These are phyloP conservation scores for Amphicarpaea edgeworthii DNA, from an alignment of 306 rosid genomes.

Conservation along the genomic window DNA sequence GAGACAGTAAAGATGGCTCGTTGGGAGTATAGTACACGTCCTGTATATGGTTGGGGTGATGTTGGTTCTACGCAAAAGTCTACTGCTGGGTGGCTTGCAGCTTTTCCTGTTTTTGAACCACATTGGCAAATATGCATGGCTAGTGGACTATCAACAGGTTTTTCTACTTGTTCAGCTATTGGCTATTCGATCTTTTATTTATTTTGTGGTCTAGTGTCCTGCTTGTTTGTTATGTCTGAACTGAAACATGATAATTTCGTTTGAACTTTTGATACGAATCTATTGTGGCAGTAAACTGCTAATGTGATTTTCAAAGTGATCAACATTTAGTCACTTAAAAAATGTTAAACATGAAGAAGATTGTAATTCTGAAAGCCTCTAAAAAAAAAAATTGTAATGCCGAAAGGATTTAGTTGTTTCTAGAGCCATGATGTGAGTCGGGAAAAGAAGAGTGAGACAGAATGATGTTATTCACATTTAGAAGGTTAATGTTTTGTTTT, in stretches of 20 bases:
- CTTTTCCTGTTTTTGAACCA: conserved; percentile 97
- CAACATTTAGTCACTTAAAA: neutral
- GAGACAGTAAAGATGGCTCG: conserved; percentile 84
- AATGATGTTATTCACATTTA: conserved; percentile 12
- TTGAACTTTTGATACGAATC: conserved; percentile 38
- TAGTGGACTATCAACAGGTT: conserved; percentile 90
- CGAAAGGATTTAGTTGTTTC: conserved; percentile 36
- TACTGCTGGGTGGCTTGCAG: conserved; percentile 99
- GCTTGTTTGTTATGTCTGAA: conserved; percentile 12
- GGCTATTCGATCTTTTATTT: conserved; percentile 21
- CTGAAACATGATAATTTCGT: conserved; percentile 21
- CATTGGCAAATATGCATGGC: conserved; percentile 99
- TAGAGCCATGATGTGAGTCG: conserved; percentile 4
- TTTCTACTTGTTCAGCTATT: conserved; percentile 43
- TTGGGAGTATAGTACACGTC: conserved; percentile 93
- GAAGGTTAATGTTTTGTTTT: conserved; percentile 7
- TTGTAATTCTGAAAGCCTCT: conserved; percentile 31
- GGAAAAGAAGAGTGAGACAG: neutral
- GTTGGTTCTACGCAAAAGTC: conserved; percentile 85
- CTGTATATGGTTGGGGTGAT: conserved; percentile 96
- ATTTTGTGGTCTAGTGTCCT: conserved; percentile 25
- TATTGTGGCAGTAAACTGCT: conserved; percentile 7
- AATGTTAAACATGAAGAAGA: neutral
- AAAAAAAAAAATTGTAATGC: conserved; percentile 1
- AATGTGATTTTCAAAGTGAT: conserved; percentile 24